Evolutionary conservation across 1,139 yeast species (phyloP).

Genomic region (Yamadazyma triangularis): DNA sequence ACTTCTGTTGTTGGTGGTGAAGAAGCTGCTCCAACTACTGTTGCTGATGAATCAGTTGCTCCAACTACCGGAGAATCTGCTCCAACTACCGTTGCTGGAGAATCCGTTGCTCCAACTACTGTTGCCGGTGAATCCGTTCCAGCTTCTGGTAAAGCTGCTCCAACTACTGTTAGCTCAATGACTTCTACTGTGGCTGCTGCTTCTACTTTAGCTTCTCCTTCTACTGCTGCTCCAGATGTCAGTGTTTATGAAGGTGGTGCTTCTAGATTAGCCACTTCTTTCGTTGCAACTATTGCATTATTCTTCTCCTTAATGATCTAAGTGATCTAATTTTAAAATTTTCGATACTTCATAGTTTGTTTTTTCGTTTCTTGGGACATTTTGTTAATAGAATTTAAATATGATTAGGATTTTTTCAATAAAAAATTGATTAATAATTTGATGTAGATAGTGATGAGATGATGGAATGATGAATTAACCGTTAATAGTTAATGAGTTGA

Average conservation of each 20-base stretch:
- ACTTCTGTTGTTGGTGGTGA: not conserved
- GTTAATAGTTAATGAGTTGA: too few relatives aligned
- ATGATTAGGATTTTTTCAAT: too few relatives aligned
- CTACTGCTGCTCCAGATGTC: not conserved
- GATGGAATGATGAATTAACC: too few relatives aligned
- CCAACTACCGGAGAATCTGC: not conserved
- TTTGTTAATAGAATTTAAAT: too few relatives aligned
- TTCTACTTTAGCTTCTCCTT: conserved; percentile 1
- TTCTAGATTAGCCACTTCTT: conserved; percentile 1
- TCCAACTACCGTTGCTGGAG: not conserved
- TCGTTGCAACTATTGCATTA: conserved; percentile 2
- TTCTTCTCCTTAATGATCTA: conserved; percentile 1
- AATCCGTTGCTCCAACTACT: not conserved
- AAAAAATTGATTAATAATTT: too few relatives aligned
- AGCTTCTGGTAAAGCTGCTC: not conserved
- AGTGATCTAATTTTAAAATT: too few relatives aligned
- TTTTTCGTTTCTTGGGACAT: too few relatives aligned
- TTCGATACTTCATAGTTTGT: too few relatives aligned
- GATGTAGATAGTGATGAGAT: too few relatives aligned
- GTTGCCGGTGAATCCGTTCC: not conserved
- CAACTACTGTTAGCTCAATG: not conserved
- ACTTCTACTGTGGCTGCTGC: conserved; percentile 3
- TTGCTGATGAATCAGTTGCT: not conserved
- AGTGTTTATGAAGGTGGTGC: conserved; percentile 3
- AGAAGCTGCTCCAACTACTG: not conserved